Evolutionary conservation across 2,329 filamentous ascomycete genomes (phyloP).

Genomic region (Escovopsis weberi): DNA sequence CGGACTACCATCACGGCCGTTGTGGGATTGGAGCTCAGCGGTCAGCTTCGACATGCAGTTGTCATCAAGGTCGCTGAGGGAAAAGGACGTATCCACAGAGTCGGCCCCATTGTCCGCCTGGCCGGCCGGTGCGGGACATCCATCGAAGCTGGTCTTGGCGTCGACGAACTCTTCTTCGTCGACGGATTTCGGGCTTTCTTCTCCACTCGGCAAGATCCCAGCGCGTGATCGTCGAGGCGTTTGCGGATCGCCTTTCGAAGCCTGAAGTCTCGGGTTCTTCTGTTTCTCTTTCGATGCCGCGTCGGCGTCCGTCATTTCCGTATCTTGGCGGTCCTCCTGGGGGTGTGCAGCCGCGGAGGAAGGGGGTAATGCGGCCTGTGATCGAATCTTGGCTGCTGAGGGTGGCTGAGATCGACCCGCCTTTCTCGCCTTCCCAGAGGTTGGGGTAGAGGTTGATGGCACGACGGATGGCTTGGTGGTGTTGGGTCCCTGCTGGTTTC

Average conservation of each 20-base stretch:
- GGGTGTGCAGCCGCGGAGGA: slow-evolving; percentile 11
- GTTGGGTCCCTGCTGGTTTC: slow-evolving; percentile 12
- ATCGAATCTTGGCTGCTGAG: not conserved
- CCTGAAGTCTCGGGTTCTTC: not conserved
- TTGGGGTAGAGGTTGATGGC: slow-evolving; percentile 6
- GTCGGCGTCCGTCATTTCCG: slow-evolving; percentile 3
- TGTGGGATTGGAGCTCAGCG: slow-evolving; percentile 33
- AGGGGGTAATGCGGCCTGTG: slow-evolving; percentile 13
- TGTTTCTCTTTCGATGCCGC: not conserved
- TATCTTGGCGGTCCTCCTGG: slow-evolving; percentile 1
- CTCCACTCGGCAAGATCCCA: slow-evolving; percentile 4
- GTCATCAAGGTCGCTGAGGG: slow-evolving; percentile 30
- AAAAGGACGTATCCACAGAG: slow-evolving; percentile 21
- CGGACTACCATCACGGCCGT: slow-evolving; percentile 8
- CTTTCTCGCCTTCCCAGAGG: slow-evolving; percentile 6
- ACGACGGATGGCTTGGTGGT: slow-evolving; percentile 7
- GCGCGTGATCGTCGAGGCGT: slow-evolving; percentile 9
- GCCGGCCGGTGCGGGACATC: slow-evolving; percentile 5
- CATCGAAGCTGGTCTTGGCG: slow-evolving; percentile 29
- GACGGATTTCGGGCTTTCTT: slow-evolving; percentile 27
- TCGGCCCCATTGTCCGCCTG: not conserved
- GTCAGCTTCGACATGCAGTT: slow-evolving; percentile 32
- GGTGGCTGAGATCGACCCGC: not conserved
- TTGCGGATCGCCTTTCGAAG: slow-evolving; percentile 3
- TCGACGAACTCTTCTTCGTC: slow-evolving; percentile 33